Percentiles rank a stretch among this genome's conserved stretches.
Evolutionary conservation across 2,329 filamentous ascomycete genomes (phyloP).

Genomic region (Xylaria multiplex): DNA sequence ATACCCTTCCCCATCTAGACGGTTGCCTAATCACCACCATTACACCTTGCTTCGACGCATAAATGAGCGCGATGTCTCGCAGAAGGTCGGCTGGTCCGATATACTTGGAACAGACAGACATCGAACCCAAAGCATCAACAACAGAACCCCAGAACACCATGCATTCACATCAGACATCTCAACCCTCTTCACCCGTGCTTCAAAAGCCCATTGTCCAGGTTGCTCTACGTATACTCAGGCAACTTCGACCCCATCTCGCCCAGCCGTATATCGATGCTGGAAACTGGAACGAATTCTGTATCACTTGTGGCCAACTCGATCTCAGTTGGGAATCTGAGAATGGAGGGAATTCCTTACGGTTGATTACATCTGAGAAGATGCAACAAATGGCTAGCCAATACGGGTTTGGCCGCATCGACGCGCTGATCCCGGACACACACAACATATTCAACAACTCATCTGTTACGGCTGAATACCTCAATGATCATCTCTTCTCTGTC

Average conservation of each 20-base stretch:
- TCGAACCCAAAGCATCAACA: slow-evolving; percentile 3
- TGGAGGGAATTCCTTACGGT: slow-evolving; percentile 12
- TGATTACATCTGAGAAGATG: slow-evolving; percentile 11
- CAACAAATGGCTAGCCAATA: slow-evolving; percentile 14
- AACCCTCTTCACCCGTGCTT: not conserved
- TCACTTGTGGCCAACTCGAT: slow-evolving; percentile 9
- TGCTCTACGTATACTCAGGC: not conserved
- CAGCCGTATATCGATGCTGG: not conserved
- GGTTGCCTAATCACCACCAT: not conserved
- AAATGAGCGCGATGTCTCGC: slow-evolving; percentile 10
- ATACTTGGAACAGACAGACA: not conserved
- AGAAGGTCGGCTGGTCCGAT: not conserved
- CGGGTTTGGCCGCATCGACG: not conserved
- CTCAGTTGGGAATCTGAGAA: slow-evolving; percentile 2
- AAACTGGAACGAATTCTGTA: not conserved
- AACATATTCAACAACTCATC: slow-evolving; percentile 14
- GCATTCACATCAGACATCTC: not conserved
- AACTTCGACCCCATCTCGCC: not conserved
- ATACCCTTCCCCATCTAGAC: not conserved
- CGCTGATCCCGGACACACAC: not conserved
- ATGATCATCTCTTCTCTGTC: not conserved
- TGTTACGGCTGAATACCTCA: not conserved
- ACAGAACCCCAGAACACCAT: slow-evolving; percentile 7
- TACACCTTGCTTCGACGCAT: not conserved
- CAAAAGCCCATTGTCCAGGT: not conserved